Evolutionary conservation across 73 alveolate species (phyloP).

Genomic region (Uronychia binucleata): DNA sequence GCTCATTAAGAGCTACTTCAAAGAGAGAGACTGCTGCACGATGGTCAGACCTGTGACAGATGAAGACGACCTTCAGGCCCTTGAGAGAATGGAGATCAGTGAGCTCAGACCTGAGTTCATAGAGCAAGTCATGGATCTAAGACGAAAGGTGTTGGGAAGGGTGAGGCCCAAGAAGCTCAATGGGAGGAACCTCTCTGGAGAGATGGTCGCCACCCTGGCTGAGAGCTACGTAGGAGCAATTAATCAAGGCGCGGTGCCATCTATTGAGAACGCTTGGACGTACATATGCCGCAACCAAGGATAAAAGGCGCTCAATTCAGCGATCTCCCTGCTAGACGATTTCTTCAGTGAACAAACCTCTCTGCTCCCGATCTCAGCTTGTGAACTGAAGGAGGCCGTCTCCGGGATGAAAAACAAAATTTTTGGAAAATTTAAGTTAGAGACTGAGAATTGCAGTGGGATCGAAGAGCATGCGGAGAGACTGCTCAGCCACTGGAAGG

Average conservation of each 20-base stretch:
- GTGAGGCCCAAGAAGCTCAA: slow-evolving; percentile 87
- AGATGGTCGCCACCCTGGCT: slow-evolving; percentile 79
- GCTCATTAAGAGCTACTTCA: slow-evolving; percentile 90
- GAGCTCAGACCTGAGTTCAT: slow-evolving; percentile 94
- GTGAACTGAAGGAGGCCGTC: no score
- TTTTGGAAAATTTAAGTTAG: no score
- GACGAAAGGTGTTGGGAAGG: slow-evolving; percentile 84
- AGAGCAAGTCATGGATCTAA: slow-evolving; percentile 82
- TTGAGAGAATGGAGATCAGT: slow-evolving; percentile 81
- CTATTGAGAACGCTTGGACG: slow-evolving; percentile 83
- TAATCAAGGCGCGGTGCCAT: slow-evolving; percentile 89
- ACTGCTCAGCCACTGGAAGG: slow-evolving; percentile 50
- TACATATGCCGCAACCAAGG: slow-evolving; percentile 74
- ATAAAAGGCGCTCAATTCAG: slow-evolving; percentile 48
- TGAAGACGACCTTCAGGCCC: slow-evolving; percentile 88
- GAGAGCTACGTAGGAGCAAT: slow-evolving; percentile 77
- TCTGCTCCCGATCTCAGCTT: no score
- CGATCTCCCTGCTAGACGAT: slow-evolving; percentile 47
- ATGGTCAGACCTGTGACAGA: slow-evolving; percentile 95
- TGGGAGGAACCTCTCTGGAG: slow-evolving; percentile 86
- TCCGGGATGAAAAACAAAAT: no score
- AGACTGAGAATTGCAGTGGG: no score
- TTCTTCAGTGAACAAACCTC: slow-evolving; percentile 34
- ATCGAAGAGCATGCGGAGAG: slow-evolving; percentile 62
- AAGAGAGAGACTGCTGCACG: slow-evolving; percentile 97